Conservation (phyloP, 495 filamentous ascomycete genomes). For the Talaromyces nanjingensis region DNA sequence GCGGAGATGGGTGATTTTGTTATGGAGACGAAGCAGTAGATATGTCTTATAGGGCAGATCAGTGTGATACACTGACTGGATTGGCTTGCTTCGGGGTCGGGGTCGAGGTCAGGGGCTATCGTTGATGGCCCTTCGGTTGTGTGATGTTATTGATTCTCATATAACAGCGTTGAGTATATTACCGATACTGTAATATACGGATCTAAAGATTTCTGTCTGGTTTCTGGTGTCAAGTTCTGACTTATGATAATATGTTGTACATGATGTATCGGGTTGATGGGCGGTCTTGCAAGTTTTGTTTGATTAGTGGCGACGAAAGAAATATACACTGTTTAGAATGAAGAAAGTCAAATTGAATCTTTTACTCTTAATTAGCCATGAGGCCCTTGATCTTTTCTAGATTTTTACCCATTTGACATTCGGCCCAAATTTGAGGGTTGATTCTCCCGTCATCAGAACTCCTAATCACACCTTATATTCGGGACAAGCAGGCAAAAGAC, state of each 20-base stretch:
- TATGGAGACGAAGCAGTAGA: constrained; percentile 8
- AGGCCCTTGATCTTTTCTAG: too few relatives aligned
- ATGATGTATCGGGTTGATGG: not conserved
- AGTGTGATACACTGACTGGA: not conserved
- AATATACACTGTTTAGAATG: not conserved
- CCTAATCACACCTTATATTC: too few relatives aligned
- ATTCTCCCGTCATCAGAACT: too few relatives aligned
- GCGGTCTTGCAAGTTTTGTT: not conserved
- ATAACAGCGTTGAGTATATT: not conserved
- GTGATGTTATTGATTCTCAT: not conserved
- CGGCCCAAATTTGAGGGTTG: too few relatives aligned
- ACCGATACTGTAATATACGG: too few relatives aligned
- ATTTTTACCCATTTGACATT: too few relatives aligned
- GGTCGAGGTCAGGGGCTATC: not conserved
- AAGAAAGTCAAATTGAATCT: not conserved
- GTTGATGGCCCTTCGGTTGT: not conserved
- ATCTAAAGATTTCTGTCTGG: not conserved
- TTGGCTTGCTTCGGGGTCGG: not conserved
- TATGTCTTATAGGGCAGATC: not conserved
- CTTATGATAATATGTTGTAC: not conserved
- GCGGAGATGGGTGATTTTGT: not conserved
- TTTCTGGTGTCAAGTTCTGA: not conserved
- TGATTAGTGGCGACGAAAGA: not conserved
- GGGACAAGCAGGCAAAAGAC: too few relatives aligned
- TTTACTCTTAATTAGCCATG: too few relatives aligned